These are phyloP conservation scores for Starmerella powellii DNA, from an alignment of 805 yeast species.

Conservation along the genomic window DNA sequence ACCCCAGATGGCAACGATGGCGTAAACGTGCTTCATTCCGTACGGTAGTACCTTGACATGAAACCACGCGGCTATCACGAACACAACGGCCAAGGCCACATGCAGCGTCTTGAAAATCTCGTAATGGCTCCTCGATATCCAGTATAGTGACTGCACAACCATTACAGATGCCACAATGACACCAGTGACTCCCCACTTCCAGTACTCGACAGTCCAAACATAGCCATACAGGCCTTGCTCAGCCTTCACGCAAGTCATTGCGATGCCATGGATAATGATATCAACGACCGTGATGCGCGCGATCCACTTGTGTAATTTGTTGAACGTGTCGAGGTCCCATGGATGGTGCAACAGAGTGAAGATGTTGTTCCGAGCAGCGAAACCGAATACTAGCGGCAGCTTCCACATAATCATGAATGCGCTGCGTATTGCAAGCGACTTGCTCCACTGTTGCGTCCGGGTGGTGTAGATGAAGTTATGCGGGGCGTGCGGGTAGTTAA, in stretches of 20 bases:
- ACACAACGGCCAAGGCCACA: slow-evolving; percentile 41
- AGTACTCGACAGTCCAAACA: slow-evolving; percentile 20
- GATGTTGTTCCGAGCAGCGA: slow-evolving; percentile 61
- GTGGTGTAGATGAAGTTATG: slow-evolving; percentile 16
- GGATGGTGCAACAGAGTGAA: slow-evolving; percentile 39
- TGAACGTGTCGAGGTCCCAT: slow-evolving; percentile 34
- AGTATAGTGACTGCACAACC: slow-evolving; percentile 38
- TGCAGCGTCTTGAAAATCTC: slow-evolving; percentile 50
- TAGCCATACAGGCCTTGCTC: slow-evolving; percentile 22
- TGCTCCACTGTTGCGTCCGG: slow-evolving; percentile 19
- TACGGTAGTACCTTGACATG: slow-evolving; percentile 31
- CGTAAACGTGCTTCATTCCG: slow-evolving; percentile 14
- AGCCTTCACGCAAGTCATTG: slow-evolving; percentile 31
- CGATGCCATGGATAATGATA: slow-evolving; percentile 43
- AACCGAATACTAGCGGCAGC: slow-evolving; percentile 40
- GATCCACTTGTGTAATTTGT: slow-evolving; percentile 50
- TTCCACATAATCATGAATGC: slow-evolving; percentile 23
- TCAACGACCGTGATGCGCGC: slow-evolving; percentile 43
- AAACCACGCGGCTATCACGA: slow-evolving; percentile 47
- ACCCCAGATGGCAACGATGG: slow-evolving; percentile 49
- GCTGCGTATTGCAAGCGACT: slow-evolving; percentile 15
- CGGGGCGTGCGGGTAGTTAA: slow-evolving; percentile 8
- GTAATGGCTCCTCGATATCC: slow-evolving; percentile 42
- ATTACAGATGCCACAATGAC: slow-evolving; percentile 35
- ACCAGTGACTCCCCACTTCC: slow-evolving; percentile 33